These are phyloP conservation scores for Eimeria maxima DNA, from an alignment of 169 alveolate species.

Conservation along the genomic window DNA sequence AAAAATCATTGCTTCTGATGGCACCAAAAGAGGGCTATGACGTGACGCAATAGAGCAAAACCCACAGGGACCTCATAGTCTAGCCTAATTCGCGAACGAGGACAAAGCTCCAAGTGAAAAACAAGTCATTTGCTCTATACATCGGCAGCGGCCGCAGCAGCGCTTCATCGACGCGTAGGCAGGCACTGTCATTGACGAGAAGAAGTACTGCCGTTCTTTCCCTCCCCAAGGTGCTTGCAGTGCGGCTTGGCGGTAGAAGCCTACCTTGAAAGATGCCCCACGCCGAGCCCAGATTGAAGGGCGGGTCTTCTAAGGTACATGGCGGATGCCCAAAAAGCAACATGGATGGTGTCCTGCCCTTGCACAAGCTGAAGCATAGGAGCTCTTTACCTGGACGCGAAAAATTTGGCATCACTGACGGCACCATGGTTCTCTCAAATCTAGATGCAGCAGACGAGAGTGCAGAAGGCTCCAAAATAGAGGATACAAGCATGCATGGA, in stretches of 20 bases:
- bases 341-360: not conserved
- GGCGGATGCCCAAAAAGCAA: not conserved
- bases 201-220: not conserved
- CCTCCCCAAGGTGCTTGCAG: not conserved
- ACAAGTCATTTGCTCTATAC: not conserved
- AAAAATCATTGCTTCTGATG: not conserved
- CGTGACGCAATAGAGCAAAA: not conserved
- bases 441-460: not conserved
- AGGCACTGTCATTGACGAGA: not conserved
- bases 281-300: too few relatives aligned
- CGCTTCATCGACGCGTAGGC: not conserved
- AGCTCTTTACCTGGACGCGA: not conserved
- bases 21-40: not conserved
- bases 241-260: not conserved
- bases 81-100: not conserved
- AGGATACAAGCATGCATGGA: not conserved
- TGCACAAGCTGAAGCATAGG: not conserved
- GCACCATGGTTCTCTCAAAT: not conserved
- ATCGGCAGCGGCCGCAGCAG: constrained; percentile 19
- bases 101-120: not conserved
- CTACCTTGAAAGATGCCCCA: not conserved
- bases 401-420: not conserved
- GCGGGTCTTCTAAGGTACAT: too few relatives aligned
- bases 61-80: not conserved
- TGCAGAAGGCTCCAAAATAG: not conserved